Evolutionary conservation across 169 alveolate species (phyloP).

Genomic region (Plasmodium fragile): DNA sequence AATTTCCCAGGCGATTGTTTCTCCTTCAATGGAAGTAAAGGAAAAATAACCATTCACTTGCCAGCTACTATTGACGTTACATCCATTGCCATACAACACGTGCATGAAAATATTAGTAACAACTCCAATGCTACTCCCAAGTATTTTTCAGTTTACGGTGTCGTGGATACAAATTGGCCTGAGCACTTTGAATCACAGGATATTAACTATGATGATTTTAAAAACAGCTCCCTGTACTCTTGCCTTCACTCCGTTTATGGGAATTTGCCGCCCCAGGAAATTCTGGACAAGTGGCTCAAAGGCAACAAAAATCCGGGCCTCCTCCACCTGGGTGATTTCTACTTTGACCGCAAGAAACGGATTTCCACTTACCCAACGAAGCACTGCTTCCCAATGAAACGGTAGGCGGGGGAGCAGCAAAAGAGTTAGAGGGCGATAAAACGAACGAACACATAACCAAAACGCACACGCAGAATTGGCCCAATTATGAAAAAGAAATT

Average conservation of each 20-base stretch:
- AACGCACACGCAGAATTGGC: neutral
- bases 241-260: constrained; percentile 62
- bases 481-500: neutral
- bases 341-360: constrained; percentile 67
- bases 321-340: constrained; percentile 69
- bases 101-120: constrained; percentile 73
- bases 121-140: constrained; percentile 70
- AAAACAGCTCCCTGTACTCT: constrained; percentile 66
- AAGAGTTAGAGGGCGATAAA: neutral
- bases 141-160: constrained; percentile 73
- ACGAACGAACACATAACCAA: neutral
- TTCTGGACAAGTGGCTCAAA: constrained; percentile 61
- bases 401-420: constrained; percentile 10
- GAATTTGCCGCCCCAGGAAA: constrained; percentile 15
- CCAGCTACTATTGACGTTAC: constrained; percentile 73
- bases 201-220: constrained; percentile 61
- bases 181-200: constrained; percentile 51
- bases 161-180: constrained; percentile 73
- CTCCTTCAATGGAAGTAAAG: constrained; percentile 66
- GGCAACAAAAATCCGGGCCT: constrained; percentile 26
- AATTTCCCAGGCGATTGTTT: constrained; percentile 76
- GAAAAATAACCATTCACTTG: constrained; percentile 66
- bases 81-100: constrained; percentile 70
- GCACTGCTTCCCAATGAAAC: constrained; percentile 58
- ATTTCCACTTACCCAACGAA: constrained; percentile 58